Evolutionary conservation across 805 yeast genomes (phyloP).

Genomic region (Saturnispora ahearnii): DNA sequence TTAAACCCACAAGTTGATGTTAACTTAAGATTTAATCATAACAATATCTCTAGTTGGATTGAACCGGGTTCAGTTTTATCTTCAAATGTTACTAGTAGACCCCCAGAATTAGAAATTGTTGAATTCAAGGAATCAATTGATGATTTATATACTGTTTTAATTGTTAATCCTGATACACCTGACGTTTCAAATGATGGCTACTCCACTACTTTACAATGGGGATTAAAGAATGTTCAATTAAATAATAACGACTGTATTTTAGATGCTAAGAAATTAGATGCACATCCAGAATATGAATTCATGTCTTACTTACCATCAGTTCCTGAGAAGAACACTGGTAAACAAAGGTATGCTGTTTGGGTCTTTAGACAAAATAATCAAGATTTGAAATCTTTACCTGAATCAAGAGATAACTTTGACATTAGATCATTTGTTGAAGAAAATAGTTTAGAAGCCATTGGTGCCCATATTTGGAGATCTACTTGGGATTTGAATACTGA

Average conservation of each 20-base stretch:
- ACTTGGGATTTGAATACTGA: constrained; percentile 69
- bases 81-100: constrained; percentile 59
- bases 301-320: constrained; percentile 68
- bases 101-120: constrained; percentile 71
- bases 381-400: constrained; percentile 15
- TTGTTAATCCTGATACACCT: constrained; percentile 91
- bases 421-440: constrained; percentile 57
- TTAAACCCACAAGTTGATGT: constrained; percentile 74
- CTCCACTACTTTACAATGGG: constrained; percentile 69
- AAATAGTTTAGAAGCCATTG: constrained; percentile 62
- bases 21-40: constrained; percentile 59
- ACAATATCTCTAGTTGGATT: constrained; percentile 53
- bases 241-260: constrained; percentile 50
- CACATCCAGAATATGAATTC: constrained; percentile 34
- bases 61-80: constrained; percentile 74
- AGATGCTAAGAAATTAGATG: constrained; percentile 33
- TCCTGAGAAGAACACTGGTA: constrained; percentile 81
- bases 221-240: constrained; percentile 57
- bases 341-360: constrained; percentile 83
- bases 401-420: constrained; percentile 48
- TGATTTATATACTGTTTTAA: constrained; percentile 61
- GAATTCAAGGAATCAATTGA: constrained; percentile 51
- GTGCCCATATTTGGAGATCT: constrained; percentile 89
- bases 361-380: constrained; percentile 62
- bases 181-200: constrained; percentile 60